phyloP scores from a whole-genome alignment of 1,284 basidiomycete genomes.

The Ceratobasidium papillatum region DNA sequence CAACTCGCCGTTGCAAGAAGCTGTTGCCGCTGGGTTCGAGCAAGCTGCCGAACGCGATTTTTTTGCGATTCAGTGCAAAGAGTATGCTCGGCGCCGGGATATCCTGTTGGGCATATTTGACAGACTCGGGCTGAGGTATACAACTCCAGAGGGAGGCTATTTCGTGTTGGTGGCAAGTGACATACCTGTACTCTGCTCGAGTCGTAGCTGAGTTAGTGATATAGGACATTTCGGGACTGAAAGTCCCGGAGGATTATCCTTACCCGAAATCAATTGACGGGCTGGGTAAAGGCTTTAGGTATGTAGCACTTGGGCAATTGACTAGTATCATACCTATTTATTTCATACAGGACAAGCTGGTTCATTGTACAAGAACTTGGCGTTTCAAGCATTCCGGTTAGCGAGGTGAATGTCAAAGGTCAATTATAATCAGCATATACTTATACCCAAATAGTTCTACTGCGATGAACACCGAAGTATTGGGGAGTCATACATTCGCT shows the following conservation, averaged over 20 bases:
- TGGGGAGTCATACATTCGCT: slow-evolving; percentile 86
- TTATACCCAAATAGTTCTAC: slow-evolving; percentile 72
- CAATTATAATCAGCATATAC: background rate
- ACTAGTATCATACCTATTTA: background rate
- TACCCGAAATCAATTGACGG: slow-evolving; percentile 81
- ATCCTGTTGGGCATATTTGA: slow-evolving; percentile 84
- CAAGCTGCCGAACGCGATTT: slow-evolving; percentile 76
- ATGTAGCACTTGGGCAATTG: slow-evolving; percentile 51
- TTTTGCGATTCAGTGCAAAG: slow-evolving; percentile 78
- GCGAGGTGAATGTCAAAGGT: slow-evolving; percentile 69
- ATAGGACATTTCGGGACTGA: slow-evolving; percentile 82
- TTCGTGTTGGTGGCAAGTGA: slow-evolving; percentile 82
- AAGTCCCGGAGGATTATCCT: slow-evolving; percentile 84
- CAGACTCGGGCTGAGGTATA: slow-evolving; percentile 85
- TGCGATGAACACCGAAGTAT: slow-evolving; percentile 83
- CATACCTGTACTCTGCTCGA: background rate
- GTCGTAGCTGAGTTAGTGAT: slow-evolving; percentile 46
- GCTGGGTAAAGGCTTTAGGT: slow-evolving; percentile 89
- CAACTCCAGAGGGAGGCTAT: slow-evolving; percentile 87
- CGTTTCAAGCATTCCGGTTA: slow-evolving; percentile 92
- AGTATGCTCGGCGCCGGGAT: slow-evolving; percentile 84
- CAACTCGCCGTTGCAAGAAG: slow-evolving; percentile 92
- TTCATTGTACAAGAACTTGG: slow-evolving; percentile 88
- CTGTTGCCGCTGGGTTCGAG: slow-evolving; percentile 86
- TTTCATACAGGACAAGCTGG: slow-evolving; percentile 75